Percentiles rank a stretch among this genome's conserved stretches.
Evolutionary conservation across 2,329 filamentous ascomycete species (phyloP).

Genomic region (Geoglossum cookeanum): DNA sequence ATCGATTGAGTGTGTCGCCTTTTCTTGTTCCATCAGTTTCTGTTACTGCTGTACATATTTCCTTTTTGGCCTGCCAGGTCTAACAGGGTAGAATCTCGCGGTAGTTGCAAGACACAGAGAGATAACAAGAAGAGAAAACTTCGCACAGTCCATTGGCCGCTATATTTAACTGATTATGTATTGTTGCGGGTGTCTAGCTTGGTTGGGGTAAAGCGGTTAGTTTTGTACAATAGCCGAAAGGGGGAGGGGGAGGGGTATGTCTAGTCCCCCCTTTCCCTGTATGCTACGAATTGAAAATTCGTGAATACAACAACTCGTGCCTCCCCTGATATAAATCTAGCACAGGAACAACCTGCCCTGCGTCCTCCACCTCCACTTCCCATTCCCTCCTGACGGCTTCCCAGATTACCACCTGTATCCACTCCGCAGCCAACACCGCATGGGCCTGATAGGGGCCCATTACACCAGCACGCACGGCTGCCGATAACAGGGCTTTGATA

Average conservation of each 20-base stretch:
- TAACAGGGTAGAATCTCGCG: neutral
- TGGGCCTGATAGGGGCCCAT: slow-evolving; percentile 49
- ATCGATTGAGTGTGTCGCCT: neutral
- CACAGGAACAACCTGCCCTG: slow-evolving; percentile 55
- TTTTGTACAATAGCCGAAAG: too few relatives aligned
- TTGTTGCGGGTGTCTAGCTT: too few relatives aligned
- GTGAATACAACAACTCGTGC: slow-evolving; percentile 66
- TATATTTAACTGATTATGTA: too few relatives aligned
- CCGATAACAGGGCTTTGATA: slow-evolving; percentile 41
- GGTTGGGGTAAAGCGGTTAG: too few relatives aligned
- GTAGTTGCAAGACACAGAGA: neutral
- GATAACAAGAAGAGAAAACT: neutral
- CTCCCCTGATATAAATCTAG: slow-evolving; percentile 72
- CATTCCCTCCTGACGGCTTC: slow-evolving; percentile 40
- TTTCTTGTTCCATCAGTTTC: neutral
- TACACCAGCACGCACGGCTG: slow-evolving; percentile 41
- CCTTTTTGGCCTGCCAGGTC: neutral
- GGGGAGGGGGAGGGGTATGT: neutral
- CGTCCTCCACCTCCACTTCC: slow-evolving; percentile 39
- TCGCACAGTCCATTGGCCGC: too few relatives aligned
- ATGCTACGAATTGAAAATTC: slow-evolving; percentile 62
- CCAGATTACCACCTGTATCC: slow-evolving; percentile 38
- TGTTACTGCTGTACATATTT: slow-evolving; percentile 1
- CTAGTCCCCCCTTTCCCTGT: neutral
- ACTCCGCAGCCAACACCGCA: slow-evolving; percentile 33